Conservation (phyloP, 2,329 filamentous ascomycete genomes). For the Colletotrichum ledebouriae region DNA sequence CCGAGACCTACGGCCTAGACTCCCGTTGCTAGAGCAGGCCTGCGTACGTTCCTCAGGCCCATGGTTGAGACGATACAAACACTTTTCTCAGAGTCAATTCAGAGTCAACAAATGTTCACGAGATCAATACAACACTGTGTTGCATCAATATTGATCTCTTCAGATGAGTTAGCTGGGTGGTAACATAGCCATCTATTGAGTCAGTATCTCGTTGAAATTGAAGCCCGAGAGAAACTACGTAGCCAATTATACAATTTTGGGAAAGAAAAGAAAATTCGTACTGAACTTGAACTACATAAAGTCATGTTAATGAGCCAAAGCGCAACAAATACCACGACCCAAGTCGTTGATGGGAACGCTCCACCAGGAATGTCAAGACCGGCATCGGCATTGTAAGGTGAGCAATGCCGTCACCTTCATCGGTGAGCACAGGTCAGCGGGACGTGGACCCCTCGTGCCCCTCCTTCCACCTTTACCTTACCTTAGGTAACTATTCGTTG, state of each 20-base stretch:
- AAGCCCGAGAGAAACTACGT: too few species aligned
- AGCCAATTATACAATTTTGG: too few species aligned
- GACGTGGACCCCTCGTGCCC: constrained; percentile 18
- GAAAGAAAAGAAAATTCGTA: too few species aligned
- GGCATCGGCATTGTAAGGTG: constrained; percentile 37
- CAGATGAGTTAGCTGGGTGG: too few species aligned
- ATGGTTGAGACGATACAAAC: neutral
- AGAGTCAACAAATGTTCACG: too few species aligned
- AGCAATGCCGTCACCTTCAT: constrained; percentile 25
- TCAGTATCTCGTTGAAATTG: too few species aligned
- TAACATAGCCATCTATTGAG: too few species aligned
- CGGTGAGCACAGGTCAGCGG: constrained; percentile 30
- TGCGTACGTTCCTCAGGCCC: neutral
- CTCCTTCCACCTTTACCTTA: constrained; percentile 6
- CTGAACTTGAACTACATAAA: neutral
- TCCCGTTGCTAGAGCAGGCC: constrained; percentile 14
- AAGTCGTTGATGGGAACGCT: constrained; percentile 17
- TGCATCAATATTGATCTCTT: too few species aligned
- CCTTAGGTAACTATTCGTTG: too few species aligned
- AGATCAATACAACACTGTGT: too few species aligned
- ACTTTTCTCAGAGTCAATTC: too few species aligned
- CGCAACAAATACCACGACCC: constrained; percentile 16
- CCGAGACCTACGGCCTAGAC: neutral
- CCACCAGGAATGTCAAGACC: constrained; percentile 23
- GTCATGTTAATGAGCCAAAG: constrained; percentile 5